A percentile compares a stretch with the other conserved stretches of the same genome.
Evolutionary conservation across 2,329 filamentous ascomycete species (phyloP).

Genomic region (Beauveria brongniartii): DNA sequence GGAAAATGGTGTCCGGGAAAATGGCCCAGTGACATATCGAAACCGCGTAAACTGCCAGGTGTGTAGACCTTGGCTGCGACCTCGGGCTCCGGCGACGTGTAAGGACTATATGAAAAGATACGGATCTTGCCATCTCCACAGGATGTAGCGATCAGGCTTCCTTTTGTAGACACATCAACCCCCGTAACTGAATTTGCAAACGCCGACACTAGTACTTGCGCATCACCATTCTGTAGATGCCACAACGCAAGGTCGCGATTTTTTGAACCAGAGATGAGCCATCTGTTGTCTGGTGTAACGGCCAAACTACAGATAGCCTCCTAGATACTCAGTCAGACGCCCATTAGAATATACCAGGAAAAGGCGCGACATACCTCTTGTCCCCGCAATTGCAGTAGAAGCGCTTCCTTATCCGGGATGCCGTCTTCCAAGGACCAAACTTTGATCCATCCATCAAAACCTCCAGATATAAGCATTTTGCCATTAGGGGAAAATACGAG

Average conservation of each 20-base stretch:
- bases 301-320: not conserved
- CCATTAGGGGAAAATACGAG: not conserved
- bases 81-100: too few relatives aligned
- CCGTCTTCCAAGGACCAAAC: not conserved
- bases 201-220: not conserved
- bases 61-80: too few relatives aligned
- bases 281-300: not conserved
- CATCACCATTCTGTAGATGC: not conserved
- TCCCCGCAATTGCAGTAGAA: not conserved
- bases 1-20: too few relatives aligned
- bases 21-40: too few relatives aligned
- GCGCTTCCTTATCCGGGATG: not conserved
- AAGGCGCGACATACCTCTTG: not conserved
- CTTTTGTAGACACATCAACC: not conserved
- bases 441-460: not conserved
- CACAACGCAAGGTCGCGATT: not conserved
- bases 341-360: not conserved
- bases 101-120: not conserved
- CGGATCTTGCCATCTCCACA: not conserved
- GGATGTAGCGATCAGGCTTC: not conserved
- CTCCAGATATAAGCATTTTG: not conserved
- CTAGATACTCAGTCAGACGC: not conserved
- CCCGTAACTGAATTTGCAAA: not conserved
- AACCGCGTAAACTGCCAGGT: too few relatives aligned
- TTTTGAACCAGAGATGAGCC: not conserved